Evolutionary conservation across 2,329 filamentous ascomycete genomes (phyloP).

Genomic region (Microsporum canis): DNA sequence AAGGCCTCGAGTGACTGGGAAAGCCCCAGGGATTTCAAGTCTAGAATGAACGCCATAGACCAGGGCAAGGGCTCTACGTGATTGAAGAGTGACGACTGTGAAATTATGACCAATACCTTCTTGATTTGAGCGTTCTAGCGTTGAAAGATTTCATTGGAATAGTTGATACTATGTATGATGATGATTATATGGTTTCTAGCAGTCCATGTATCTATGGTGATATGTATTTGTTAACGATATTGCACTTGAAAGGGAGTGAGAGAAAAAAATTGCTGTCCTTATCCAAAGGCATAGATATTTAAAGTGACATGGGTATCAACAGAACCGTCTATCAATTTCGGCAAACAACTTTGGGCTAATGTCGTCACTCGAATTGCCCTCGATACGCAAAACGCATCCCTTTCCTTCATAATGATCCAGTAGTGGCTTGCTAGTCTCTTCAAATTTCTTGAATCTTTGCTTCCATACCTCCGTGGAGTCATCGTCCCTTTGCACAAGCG

Average conservation of each 20-base stretch:
- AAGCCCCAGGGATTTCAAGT: conserved; percentile 83
- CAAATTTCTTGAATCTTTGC: conserved; percentile 67
- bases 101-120: neutral
- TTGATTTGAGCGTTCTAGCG: conserved; percentile 4
- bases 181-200: neutral
- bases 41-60: conserved; percentile 38
- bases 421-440: conserved; percentile 72
- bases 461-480: conserved; percentile 82
- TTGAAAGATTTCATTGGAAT: neutral
- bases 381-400: conserved; percentile 74
- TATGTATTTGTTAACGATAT: neutral
- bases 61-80: conserved; percentile 3
- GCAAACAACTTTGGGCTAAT: conserved; percentile 80
- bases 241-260: neutral
- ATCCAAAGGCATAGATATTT: neutral
- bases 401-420: conserved; percentile 79
- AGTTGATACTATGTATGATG: neutral
- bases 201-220: neutral
- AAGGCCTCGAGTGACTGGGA: conserved; percentile 49
- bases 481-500: conserved; percentile 68
- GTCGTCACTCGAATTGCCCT: conserved; percentile 84
- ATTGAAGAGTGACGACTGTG: neutral
- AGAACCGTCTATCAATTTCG: conserved; percentile 73
- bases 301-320: conserved; percentile 13
- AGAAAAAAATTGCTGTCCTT: neutral